Conservation (phyloP, 2,329 filamentous ascomycete species). For the Diaporthe citrichinensis region DNA sequence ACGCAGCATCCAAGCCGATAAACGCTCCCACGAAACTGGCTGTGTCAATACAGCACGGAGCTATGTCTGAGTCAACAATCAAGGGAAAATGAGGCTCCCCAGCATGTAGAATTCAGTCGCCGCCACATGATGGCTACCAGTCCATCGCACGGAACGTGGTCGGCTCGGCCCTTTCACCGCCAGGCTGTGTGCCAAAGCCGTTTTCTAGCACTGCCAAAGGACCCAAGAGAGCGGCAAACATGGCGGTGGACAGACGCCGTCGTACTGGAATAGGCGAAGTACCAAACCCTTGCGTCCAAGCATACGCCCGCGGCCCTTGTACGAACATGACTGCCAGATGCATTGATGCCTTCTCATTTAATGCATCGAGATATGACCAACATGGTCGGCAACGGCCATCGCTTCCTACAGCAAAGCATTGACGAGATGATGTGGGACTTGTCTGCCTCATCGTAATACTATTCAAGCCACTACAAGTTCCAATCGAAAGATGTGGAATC, state of each 20-base stretch:
- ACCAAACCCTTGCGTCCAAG: background rate
- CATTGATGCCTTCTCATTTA: background rate
- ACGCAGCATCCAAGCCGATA: background rate
- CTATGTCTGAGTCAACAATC: background rate
- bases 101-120: no score
- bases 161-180: no score
- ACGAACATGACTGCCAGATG: background rate
- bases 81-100: no score
- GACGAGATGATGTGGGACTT: background rate
- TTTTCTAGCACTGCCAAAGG: no score
- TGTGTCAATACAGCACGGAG: background rate
- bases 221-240: no score
- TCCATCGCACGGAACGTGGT: no score
- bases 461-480: no score
- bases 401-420: background rate
- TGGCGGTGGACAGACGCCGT: background rate
- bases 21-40: background rate
- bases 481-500: background rate
- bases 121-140: no score
- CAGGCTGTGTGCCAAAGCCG: no score
- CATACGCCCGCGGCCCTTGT: background rate
- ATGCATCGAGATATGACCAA: background rate
- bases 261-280: background rate
- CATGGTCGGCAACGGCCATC: no score
- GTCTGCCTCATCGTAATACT: background rate